A percentile compares a stretch with the other conserved stretches of the same genome.
phyloP scores from a whole-genome alignment of 106 monocot species.

The Acorus calamus region DNA sequence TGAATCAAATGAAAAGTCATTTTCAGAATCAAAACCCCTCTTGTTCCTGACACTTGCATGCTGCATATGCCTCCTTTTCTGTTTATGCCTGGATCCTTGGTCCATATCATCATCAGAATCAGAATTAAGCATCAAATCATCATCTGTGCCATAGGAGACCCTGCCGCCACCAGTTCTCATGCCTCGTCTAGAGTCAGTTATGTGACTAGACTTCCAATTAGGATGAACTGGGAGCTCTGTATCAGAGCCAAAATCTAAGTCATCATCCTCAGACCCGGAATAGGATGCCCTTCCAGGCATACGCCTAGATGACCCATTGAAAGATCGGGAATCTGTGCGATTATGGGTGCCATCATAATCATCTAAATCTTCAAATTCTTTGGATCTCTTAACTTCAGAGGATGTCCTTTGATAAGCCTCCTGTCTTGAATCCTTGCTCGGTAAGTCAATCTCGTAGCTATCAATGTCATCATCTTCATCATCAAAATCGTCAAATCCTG shows the following conservation, averaged over 20 bases:
- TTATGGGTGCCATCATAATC: slow-evolving; percentile 19
- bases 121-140: slow-evolving; percentile 19
- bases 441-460: slow-evolving; percentile 62
- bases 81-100: slow-evolving; percentile 6
- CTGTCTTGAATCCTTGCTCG: slow-evolving; percentile 9
- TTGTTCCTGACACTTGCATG: neutral
- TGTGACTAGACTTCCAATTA: slow-evolving; percentile 23
- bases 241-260: slow-evolving; percentile 6
- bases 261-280: slow-evolving; percentile 31
- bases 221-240: slow-evolving; percentile 19
- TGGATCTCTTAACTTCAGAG: slow-evolving; percentile 46
- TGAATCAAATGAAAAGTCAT: slow-evolving; percentile 17
- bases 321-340: neutral
- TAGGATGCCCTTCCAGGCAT: slow-evolving; percentile 4
- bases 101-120: slow-evolving; percentile 34
- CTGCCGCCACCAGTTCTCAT: slow-evolving; percentile 7
- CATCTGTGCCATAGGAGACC: slow-evolving; percentile 23
- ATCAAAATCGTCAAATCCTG: slow-evolving; percentile 95
- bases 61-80: slow-evolving; percentile 11
- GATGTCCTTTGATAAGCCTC: slow-evolving; percentile 31
- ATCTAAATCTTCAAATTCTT: slow-evolving; percentile 45
- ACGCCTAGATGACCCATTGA: no score
- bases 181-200: slow-evolving; percentile 19
- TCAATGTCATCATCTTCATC: slow-evolving; percentile 92
- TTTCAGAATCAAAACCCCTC: slow-evolving; percentile 18